A percentile compares a stretch with the other conserved stretches of the same genome.
phyloP scores from a whole-genome alignment of 2,329 filamentous ascomycete species.

The Aureobasidium mangrovei region DNA sequence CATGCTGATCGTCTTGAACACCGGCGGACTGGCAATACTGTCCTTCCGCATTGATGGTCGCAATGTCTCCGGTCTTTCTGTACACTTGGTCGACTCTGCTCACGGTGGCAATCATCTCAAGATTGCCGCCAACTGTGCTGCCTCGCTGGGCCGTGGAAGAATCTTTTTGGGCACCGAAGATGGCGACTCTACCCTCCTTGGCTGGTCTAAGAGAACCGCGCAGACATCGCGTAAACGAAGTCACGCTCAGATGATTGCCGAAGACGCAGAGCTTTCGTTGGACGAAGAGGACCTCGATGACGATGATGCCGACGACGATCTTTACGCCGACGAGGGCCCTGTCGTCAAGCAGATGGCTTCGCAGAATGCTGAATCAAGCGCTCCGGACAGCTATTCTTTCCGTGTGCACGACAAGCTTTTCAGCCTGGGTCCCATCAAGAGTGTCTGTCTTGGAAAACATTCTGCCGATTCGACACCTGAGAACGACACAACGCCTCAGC shows the following conservation, averaged over 20 bases:
- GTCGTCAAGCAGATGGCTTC: slow-evolving; percentile 31
- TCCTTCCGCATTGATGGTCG: slow-evolving; percentile 83
- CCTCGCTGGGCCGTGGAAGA: slow-evolving; percentile 56
- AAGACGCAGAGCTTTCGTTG: slow-evolving; percentile 36
- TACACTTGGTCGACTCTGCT: slow-evolving; percentile 56
- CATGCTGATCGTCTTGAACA: slow-evolving; percentile 69
- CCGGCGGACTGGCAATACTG: slow-evolving; percentile 65
- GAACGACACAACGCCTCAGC: slow-evolving; percentile 18
- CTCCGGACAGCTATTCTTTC: slow-evolving; percentile 61
- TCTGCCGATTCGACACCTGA: slow-evolving; percentile 30
- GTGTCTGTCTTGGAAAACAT: slow-evolving; percentile 58
- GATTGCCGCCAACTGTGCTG: slow-evolving; percentile 58
- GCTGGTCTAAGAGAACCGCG: slow-evolving; percentile 62
- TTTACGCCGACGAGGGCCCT: slow-evolving; percentile 51
- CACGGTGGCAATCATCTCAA: slow-evolving; percentile 55
- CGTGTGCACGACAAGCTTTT: slow-evolving; percentile 66
- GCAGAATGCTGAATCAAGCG: slow-evolving; percentile 33
- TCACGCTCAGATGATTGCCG: slow-evolving; percentile 49
- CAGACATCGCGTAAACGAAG: slow-evolving; percentile 55
- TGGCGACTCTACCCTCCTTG: slow-evolving; percentile 69
- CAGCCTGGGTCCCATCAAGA: slow-evolving; percentile 71
- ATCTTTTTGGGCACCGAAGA: slow-evolving; percentile 83
- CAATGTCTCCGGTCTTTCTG: slow-evolving; percentile 76
- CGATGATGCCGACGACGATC: slow-evolving; percentile 51
- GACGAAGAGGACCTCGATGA: slow-evolving; percentile 52